Conservation (phyloP, 208 protist genomes). For the Endotrypanum monterogeii region DNA sequence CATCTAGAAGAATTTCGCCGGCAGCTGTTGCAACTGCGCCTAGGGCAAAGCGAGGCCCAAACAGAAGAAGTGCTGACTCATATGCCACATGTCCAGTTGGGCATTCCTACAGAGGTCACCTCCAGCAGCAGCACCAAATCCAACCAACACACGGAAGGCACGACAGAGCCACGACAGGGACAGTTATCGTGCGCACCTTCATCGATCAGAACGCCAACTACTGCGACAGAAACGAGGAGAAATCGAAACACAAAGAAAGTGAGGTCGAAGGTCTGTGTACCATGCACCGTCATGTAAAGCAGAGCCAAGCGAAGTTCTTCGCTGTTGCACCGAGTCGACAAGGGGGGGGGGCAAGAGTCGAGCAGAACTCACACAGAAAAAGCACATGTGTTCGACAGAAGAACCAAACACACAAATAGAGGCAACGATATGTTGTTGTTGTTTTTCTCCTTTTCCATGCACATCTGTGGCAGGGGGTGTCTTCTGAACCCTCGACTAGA, state of each 20-base stretch:
- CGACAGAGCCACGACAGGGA: neutral
- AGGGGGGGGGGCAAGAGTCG: neutral
- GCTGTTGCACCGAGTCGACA: neutral
- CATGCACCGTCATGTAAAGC: slow-evolving; percentile 20
- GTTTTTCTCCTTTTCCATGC: too few relatives aligned
- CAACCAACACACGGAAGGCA: neutral
- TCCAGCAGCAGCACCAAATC: neutral
- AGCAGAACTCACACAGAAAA: too few relatives aligned
- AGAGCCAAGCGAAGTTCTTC: neutral
- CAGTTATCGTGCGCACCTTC: neutral
- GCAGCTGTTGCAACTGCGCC: slow-evolving; percentile 15
- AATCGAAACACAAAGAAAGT: slow-evolving; percentile 11
- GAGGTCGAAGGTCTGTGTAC: slow-evolving; percentile 16
- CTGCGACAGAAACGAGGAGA: neutral
- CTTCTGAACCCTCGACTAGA: too few relatives aligned
- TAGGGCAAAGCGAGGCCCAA: neutral
- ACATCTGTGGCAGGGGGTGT: too few relatives aligned
- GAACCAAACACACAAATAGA: neutral
- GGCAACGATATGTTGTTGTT: neutral
- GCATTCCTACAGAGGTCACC: neutral
- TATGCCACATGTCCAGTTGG: neutral
- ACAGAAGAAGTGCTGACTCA: neutral
- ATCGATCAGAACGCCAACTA: neutral
- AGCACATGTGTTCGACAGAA: neutral
- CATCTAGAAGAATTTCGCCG: slow-evolving; percentile 4